Base-by-base conservation (phyloP, 2,329 filamentous ascomycete genomes). In the Chrysosporium keratinophilum region DNA sequence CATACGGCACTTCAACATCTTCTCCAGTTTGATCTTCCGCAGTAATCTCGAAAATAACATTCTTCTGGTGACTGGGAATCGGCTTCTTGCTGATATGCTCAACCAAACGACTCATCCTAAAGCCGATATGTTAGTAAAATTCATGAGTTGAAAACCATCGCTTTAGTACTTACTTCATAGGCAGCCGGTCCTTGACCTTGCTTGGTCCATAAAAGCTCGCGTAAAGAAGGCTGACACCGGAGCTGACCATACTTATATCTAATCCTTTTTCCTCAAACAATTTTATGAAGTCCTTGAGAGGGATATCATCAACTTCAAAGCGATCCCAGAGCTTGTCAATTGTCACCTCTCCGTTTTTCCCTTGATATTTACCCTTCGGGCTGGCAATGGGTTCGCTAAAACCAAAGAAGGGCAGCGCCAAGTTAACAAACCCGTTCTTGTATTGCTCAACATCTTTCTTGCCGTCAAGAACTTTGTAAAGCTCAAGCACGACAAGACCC, bases 241-340 rank as follows among this genome's bases (percentile, higher is more conserved):
- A 95, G 76, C 88, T 95, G 64, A 98, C 78, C 91, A 97, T 97
- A 56, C 83, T 87, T 53, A 97, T 84, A 17, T 75, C 82, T 52
- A 98, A 75, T 1, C 93, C 93, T 66, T 84, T 83, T 64, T 82
- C 79, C 67, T 87, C 80, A 67, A 98, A 96, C 64, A 87, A 74
- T 54, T 87, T 82, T 23, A 97, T 71, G 64, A 98, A 87, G 67
- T 97, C 83, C 65, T 81, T 78, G 49, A 98, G 76, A 1, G 89
- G 91, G 49, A 96, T 81, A 67, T 98, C 82, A 14, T 85, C 79
- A 35, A 95, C 78, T 75, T 97, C 90, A 64, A 97, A 97, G 39
- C 93, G 85, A 71, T 97, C 93, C 93, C 93, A 98, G 52, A 98
- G 85, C 77, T 94, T 94, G 76, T 98, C 93, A 63, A 98, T 83